These are phyloP conservation scores for Cucumis melo DNA, from an alignment of 306 rosid genomes.

Conservation along the genomic window DNA sequence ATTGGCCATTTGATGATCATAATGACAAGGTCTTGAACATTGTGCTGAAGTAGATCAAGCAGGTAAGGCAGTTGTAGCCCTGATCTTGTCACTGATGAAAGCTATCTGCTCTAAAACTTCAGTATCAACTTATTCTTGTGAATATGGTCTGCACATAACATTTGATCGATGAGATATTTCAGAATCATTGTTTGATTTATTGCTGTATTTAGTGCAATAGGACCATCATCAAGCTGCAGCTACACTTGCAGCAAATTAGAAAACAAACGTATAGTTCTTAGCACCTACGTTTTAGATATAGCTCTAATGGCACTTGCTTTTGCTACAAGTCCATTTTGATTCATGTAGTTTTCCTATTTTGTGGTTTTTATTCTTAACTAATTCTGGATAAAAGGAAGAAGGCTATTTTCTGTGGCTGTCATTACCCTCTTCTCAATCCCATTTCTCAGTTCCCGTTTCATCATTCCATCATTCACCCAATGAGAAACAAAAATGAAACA, in stretches of 20 bases:
- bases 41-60: constrained; percentile 9
- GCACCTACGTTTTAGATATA: background rate
- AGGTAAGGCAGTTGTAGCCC: constrained; percentile 4
- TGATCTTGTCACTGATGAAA: background rate
- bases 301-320: background rate
- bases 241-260: background rate
- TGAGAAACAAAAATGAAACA: too few species aligned
- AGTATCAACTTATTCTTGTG: background rate
- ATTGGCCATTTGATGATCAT: constrained; percentile 47
- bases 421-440: background rate
- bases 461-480: background rate
- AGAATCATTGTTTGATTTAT: constrained; percentile 4
- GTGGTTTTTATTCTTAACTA: background rate
- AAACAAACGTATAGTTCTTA: background rate
- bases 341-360: background rate
- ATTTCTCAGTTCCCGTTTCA: background rate
- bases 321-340: background rate
- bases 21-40: constrained; percentile 13
- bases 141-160: constrained; percentile 4
- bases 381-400: background rate
- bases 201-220: constrained; percentile 1
- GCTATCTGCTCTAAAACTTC: background rate
- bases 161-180: background rate
- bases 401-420: background rate
- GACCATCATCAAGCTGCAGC: background rate